These are phyloP conservation scores for Syzygium syzygioides DNA, from an alignment of 441 rosid species.

Conservation along the genomic window DNA sequence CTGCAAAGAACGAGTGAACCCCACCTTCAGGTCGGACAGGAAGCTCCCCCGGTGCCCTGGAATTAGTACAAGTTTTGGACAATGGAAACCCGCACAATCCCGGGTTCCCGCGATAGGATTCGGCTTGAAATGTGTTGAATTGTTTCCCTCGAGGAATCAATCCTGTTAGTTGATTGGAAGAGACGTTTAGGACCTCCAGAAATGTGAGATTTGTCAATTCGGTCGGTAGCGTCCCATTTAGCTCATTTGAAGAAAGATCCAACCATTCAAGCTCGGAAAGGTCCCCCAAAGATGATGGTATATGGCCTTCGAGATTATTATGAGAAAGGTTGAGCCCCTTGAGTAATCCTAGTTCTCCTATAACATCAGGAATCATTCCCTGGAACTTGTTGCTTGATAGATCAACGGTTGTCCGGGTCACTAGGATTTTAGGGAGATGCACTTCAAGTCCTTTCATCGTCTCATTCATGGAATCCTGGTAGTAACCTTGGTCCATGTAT, in stretches of 20 bases:
- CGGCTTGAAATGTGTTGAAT: not conserved
- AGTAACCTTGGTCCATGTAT: not conserved
- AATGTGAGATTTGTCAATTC: not conserved
- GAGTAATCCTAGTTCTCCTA: not conserved
- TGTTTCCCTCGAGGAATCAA: not conserved
- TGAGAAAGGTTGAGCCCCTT: not conserved
- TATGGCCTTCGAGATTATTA: not conserved
- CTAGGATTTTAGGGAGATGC: not conserved
- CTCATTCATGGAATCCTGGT: not conserved
- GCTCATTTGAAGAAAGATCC: not conserved
- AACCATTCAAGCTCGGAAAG: not conserved
- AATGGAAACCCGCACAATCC: not conserved
- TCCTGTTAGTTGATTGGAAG: not conserved
- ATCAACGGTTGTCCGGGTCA: not conserved
- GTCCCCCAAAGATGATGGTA: not conserved
- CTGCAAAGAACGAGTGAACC: not conserved
- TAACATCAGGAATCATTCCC: not conserved
- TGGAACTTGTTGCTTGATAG: not conserved
- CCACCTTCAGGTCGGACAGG: not conserved
- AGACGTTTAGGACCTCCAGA: not conserved
- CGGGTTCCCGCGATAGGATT: not conserved
- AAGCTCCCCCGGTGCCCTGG: not conserved
- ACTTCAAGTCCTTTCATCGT: not conserved
- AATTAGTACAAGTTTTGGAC: not conserved
- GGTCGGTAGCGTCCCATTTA: not conserved